Percentiles rank a stretch among this genome's conserved stretches.
phyloP scores from a whole-genome alignment of 306 rosid genomes.

The Trifolium fragiferum region DNA sequence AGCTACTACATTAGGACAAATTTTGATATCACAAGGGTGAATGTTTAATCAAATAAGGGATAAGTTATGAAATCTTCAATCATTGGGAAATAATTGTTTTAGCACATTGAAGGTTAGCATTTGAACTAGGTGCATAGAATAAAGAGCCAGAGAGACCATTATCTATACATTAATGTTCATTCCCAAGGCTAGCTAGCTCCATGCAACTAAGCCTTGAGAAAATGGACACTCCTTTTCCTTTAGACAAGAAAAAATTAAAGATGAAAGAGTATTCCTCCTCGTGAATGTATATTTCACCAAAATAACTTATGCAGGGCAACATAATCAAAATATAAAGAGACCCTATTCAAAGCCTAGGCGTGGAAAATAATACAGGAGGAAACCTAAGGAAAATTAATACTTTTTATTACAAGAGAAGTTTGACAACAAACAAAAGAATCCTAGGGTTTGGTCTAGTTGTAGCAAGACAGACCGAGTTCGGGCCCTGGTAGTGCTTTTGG shows the following conservation, averaged over 20 bases:
- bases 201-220: slow-evolving; percentile 26
- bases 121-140: slow-evolving; percentile 26
- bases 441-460: too few relatives aligned
- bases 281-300: slow-evolving; percentile 29
- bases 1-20: not conserved
- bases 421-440: too few relatives aligned
- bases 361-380: slow-evolving; percentile 13
- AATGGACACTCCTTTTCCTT: slow-evolving; percentile 31
- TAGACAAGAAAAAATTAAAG: slow-evolving; percentile 34
- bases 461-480: too few relatives aligned
- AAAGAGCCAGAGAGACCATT: slow-evolving; percentile 16
- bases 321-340: slow-evolving; percentile 37
- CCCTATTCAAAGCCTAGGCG: slow-evolving; percentile 38
- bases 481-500: too few relatives aligned
- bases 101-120: slow-evolving; percentile 13
- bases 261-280: slow-evolving; percentile 13
- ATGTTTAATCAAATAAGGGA: not conserved
- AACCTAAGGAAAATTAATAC: not conserved
- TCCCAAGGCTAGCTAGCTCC: slow-evolving; percentile 23
- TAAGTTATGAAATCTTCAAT: slow-evolving; percentile 33
- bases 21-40: not conserved
- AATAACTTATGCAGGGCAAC: slow-evolving; percentile 32
- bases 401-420: too few relatives aligned
- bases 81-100: slow-evolving; percentile 37
- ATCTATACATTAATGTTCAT: slow-evolving; percentile 13